Base-by-base conservation (phyloP, 352 stramenopile species). In the Phytophthora kernoviae region DNA sequence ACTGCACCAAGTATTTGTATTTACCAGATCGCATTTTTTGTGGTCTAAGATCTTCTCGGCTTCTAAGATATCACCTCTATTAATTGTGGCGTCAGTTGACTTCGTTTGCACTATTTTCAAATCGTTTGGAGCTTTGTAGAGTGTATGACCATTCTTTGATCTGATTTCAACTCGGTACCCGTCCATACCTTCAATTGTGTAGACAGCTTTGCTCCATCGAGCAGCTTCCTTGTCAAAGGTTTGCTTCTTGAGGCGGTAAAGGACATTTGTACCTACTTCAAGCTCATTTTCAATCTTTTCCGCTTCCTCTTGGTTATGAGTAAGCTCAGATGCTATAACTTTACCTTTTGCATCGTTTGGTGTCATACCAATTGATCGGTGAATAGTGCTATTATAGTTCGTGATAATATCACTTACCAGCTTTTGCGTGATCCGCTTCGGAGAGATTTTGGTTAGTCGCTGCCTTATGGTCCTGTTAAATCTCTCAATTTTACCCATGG, bases 401-500 rank as follows among this genome's bases (percentile, higher is more conserved):
- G 40, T 12, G 14, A 77, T 74, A n/a, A 70, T 20, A 46, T 69
- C 53, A 17, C 21, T 59, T 5, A 78, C 24, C 27, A 78, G 30
- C 48, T 51, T 64, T 42, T 69, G 64, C 21, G 60, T 68, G 8
- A 75, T 55, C 7, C 34, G n/a, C 5, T 57, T 63, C 9, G 44
- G 20, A 27, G 27, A 22, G 12, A 78, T 62, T 47, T 62, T 61
- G 30, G 61, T 68, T 18, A 79, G 40, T 47, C 69, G 12, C 30
- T 69, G 50, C 34, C 77, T 82, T 0, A 81, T 0, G 0, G 65
- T 78, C 56, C 65, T 26, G 64, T 71, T 80, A 46, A 79, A 79
- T 53, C 70, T 34, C 47, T 74, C 70, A 33, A 79, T 76, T 30
- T 76, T 79, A 6, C 24, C 24, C 24, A 30, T 30, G 6, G 24